Evolutionary conservation across 1,139 yeast genomes (phyloP).

Genomic region (Petasospora rhodanensis): DNA sequence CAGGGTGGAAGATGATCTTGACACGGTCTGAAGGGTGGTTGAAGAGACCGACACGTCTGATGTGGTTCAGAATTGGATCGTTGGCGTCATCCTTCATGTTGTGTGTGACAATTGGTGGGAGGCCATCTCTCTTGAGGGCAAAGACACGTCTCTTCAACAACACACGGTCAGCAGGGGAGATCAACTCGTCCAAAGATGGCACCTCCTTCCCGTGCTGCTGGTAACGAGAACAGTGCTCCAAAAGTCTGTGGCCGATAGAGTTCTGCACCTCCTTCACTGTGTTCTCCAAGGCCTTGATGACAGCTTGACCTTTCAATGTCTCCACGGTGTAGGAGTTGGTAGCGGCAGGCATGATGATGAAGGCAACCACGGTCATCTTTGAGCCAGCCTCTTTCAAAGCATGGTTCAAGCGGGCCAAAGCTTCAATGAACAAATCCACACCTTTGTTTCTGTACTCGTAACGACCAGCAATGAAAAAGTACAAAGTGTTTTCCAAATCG

Average conservation of each 20-base stretch:
- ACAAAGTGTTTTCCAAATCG: constrained; percentile 87
- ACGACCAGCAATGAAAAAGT: constrained; percentile 95
- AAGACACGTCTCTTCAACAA: constrained; percentile 87
- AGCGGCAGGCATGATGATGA: constrained; percentile 96
- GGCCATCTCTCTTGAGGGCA: constrained; percentile 83
- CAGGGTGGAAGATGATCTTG: constrained; percentile 96
- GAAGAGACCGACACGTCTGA: constrained; percentile 86
- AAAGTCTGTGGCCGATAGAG: constrained; percentile 80
- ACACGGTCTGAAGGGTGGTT: constrained; percentile 89
- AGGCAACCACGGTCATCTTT: constrained; percentile 93
- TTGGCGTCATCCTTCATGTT: constrained; percentile 90
- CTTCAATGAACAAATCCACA: constrained; percentile 90
- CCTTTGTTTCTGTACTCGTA: constrained; percentile 97
- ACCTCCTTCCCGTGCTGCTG: constrained; percentile 60
- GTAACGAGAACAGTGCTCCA: constrained; percentile 86
- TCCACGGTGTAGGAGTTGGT: constrained; percentile 94
- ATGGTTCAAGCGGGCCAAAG: constrained; percentile 88
- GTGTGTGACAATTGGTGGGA: constrained; percentile 98
- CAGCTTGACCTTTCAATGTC: constrained; percentile 95
- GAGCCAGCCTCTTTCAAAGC: constrained; percentile 76
- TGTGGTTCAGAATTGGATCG: constrained; percentile 90
- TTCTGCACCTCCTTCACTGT: constrained; percentile 87
- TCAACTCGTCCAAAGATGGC: constrained; percentile 68
- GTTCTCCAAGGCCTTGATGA: constrained; percentile 82
- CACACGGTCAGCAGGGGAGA: constrained; percentile 86